phyloP scores from a whole-genome alignment of 1,139 yeast genomes.

The Yamadazyma mexicana region DNA sequence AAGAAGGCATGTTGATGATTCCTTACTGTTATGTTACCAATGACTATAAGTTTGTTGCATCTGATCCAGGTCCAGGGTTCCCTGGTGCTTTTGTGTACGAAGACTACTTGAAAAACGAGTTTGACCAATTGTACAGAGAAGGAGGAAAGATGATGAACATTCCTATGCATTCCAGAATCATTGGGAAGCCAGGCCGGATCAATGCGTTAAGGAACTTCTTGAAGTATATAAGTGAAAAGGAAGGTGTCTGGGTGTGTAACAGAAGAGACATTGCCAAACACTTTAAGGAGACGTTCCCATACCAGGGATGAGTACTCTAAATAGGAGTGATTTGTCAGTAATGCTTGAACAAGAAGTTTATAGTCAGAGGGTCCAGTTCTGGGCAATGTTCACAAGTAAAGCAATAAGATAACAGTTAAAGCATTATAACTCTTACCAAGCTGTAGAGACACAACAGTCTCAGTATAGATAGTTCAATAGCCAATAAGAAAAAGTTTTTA shows the following conservation, averaged over 20 bases:
- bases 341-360: too few relatives aligned
- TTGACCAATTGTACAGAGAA: constrained; percentile 33
- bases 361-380: too few relatives aligned
- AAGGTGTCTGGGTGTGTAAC: constrained; percentile 35
- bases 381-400: too few relatives aligned
- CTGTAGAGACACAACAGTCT: too few relatives aligned
- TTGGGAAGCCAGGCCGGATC: constrained; percentile 35
- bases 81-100: constrained; percentile 19
- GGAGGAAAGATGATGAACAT: constrained; percentile 35
- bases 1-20: constrained; percentile 30
- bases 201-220: constrained; percentile 31
- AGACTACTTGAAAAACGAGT: constrained; percentile 26
- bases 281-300: constrained; percentile 22
- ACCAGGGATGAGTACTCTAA: too few relatives aligned
- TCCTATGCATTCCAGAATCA: constrained; percentile 29
- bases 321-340: too few relatives aligned
- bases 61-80: constrained; percentile 21
- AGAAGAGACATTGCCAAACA: constrained; percentile 33
- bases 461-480: too few relatives aligned
- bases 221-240: constrained; percentile 27
- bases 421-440: too few relatives aligned
- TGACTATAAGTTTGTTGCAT: constrained; percentile 28
- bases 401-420: too few relatives aligned
- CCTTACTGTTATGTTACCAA: constrained; percentile 33
- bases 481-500: too few relatives aligned